Evolutionary conservation across 2,329 filamentous ascomycete genomes (phyloP).

Genomic region (Massarina eburnea): DNA sequence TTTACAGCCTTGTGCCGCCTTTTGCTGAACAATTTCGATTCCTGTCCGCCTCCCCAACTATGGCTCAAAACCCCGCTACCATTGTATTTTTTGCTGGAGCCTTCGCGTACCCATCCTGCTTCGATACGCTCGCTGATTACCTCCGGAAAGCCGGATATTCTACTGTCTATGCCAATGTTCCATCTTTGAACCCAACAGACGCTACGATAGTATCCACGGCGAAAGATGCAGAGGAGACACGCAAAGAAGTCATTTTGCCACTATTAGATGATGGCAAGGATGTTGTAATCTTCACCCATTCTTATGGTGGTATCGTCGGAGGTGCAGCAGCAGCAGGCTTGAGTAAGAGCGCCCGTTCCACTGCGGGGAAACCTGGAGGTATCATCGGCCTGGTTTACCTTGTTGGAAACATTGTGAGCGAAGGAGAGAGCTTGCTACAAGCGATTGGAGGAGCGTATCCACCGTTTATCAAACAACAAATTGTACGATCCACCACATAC

Average conservation of each 20-base stretch:
- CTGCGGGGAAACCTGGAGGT: conserved; percentile 7
- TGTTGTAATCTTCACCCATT: conserved; percentile 13
- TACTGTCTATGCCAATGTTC: conserved; percentile 10
- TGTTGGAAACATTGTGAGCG: conserved; percentile 8
- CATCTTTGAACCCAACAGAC: conserved; percentile 10
- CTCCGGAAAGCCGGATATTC: conserved; percentile 11
- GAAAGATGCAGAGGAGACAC: conserved; percentile 9
- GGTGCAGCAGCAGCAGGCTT: conserved; percentile 10
- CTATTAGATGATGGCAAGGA: conserved; percentile 12
- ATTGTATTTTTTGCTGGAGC: conserved; percentile 15
- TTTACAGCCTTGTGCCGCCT: not conserved
- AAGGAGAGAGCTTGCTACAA: conserved; percentile 10
- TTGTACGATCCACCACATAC: too few species aligned
- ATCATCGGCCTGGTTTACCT: conserved; percentile 13
- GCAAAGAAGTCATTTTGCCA: conserved; percentile 4
- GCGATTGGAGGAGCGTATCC: conserved; percentile 15
- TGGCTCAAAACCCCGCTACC: conserved; percentile 6
- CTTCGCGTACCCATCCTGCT: conserved; percentile 16
- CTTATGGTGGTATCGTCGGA: conserved; percentile 14
- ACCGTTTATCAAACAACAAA: conserved; percentile 12
- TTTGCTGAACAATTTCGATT: not conserved
- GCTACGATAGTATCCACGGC: conserved; percentile 2
- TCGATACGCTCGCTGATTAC: conserved; percentile 6
- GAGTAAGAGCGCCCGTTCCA: conserved; percentile 6
- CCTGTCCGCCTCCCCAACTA: not conserved